Evolutionary conservation across 2,329 filamentous ascomycete genomes (phyloP), one percentile per base, ranked within the genome.

Genomic region (Penicillium sp.): DNA sequence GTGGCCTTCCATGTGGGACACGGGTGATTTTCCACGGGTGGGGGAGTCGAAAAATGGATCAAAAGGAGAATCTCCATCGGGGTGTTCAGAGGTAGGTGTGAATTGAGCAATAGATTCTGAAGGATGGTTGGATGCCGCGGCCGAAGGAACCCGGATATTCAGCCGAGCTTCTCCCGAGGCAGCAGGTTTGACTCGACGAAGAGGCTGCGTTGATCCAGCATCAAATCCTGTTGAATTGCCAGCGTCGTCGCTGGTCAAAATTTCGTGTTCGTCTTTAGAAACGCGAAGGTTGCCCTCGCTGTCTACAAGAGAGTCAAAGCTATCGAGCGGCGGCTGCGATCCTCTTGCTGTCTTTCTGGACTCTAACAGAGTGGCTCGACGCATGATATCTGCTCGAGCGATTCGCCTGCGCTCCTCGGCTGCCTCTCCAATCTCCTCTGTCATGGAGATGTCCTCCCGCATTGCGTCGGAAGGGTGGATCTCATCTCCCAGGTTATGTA

Each of bases 401-500:
- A 60, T 60, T 8, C 62, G 62, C 42, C 69, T 60, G 41, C 69
- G 61, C 41, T 69, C 65, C 39, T 66, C 65, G 4, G 70, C 70
- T 23, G 61, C 62, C 29, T 65, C 56, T 1, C 67, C 60, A 22
- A 60, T 42, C 26, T 71, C 68, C 48, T 72, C 68, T 9, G 58
- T 64, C 65, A 71, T 72, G 4, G 70, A 73, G 26, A 67, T 67
- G 45, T 73, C 69, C 31, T 66, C 59, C 12, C 50, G 48, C 12
- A 32, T 35, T 7, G 42, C 55, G 50, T 66, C 54, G 55, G 43
- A 59, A 3, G 73, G 72, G 35, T 76, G 70, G 25, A 80, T 70
- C 35, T 79, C 77, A 55, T 81, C 75, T 32, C 76, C 76, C 8
- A 80, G 67, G 25, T 69, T 72, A 51, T 79, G 72, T 20, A 82